These are phyloP conservation scores for Brassica incana DNA, from an alignment of 345 rosid species.

Conservation along the genomic window DNA sequence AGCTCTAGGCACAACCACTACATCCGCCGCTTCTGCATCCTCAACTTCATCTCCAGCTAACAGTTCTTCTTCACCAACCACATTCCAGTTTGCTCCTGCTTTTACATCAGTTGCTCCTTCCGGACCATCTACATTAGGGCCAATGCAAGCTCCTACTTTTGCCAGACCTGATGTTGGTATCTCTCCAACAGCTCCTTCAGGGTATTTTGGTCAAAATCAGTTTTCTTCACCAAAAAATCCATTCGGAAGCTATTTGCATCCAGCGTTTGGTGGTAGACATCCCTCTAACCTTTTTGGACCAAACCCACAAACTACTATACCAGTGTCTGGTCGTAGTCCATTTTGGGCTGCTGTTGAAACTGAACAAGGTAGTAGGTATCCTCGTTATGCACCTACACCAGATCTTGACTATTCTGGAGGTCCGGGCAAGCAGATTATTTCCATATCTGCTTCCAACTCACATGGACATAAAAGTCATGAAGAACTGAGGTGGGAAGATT, in stretches of 20 bases:
- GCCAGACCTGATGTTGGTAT: not conserved
- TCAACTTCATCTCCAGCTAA: not conserved
- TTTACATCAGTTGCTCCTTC: not conserved
- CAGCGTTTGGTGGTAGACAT: slow-evolving; percentile 16
- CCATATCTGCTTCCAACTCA: slow-evolving; percentile 25
- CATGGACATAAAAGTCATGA: slow-evolving; percentile 13
- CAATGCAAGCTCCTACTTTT: not conserved
- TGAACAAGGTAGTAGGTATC: slow-evolving; percentile 8
- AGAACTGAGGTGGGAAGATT: slow-evolving; percentile 17
- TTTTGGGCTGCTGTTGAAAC: not conserved
- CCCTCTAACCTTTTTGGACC: not conserved
- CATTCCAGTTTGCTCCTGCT: not conserved
- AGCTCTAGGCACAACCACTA: not conserved
- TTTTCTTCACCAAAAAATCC: not conserved
- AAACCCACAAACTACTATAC: not conserved
- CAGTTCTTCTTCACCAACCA: not conserved
- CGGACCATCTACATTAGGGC: not conserved
- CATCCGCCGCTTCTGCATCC: not conserved
- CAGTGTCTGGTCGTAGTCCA: not conserved
- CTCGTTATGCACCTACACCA: slow-evolving; percentile 14
- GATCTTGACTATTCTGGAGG: not conserved
- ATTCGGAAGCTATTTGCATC: not conserved
- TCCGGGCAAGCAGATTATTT: not conserved
- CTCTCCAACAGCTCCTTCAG: not conserved
- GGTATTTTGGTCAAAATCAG: too few relatives aligned